Base-by-base conservation (phyloP, 805 yeast species). In the Kuraishia floccosa region DNA sequence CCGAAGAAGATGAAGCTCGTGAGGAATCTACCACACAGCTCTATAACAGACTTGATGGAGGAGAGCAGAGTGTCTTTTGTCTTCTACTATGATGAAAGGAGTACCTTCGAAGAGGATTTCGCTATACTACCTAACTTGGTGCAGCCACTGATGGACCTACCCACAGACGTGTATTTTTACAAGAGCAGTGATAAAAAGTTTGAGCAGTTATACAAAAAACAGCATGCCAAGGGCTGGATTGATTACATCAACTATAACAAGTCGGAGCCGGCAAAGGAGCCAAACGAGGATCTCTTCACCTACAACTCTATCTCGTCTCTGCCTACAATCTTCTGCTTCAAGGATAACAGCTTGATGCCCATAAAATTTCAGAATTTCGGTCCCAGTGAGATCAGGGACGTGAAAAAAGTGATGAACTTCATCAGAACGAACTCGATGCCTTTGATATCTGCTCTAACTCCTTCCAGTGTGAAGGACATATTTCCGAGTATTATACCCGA, bases 321-420 rank as follows among this genome's bases (percentile, higher is more conserved):
- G 22, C 93, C 93, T 2, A 72, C 82, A 11, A 42, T 81, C 13
- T 52, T 74, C 19, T 56, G 77, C 15, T 68, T 76, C 48, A 76
- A 70, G 40, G 78, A 78, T 32, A 66, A 68, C 32, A 56, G 72
- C 10, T 46, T 70, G 33, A 44, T 67, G 20, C 65, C 82, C 0
- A 54, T 57, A 4, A 64, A 76, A 4, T 76, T 51, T 39, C 80
- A 70, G 40, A 73, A 71, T 34, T 73, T 70, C 51, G 74, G 76
- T 0, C 68, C 84, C 5, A 72, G 71, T 30, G 83, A 79, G 40
- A 63, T 68, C 34, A 63, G 91, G 39, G 63, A 70, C 39, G 50
- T 51, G 12, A 58, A 56, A 15, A 50, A 55, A 24, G 58, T 81
- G 7, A 46, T 61, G 39, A 46, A 63, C 11, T 81, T 79, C 58